A percentile compares a stretch with the other conserved stretches of the same genome.
These are phyloP conservation scores for Maudiozyma bulderi DNA, from an alignment of 805 yeast species.

Conservation along the genomic window DNA sequence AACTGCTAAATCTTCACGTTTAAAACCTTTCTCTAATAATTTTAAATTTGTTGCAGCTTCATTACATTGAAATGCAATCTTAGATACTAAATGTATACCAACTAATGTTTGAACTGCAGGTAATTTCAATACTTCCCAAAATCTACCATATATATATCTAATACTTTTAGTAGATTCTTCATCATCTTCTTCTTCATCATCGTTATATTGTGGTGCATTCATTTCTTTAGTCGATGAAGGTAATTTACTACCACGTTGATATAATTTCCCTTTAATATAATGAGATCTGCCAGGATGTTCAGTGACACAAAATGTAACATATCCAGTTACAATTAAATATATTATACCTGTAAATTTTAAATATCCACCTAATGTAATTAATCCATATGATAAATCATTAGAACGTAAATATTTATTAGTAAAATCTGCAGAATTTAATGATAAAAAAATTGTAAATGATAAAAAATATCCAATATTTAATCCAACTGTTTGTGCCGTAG, in stretches of 20 bases:
- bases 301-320: slow-evolving; percentile 48
- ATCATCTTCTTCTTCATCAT: slow-evolving; percentile 25
- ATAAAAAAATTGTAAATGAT: slow-evolving; percentile 83
- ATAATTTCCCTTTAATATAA: slow-evolving; percentile 18
- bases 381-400: slow-evolving; percentile 46
- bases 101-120: slow-evolving; percentile 68
- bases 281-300: slow-evolving; percentile 52
- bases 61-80: slow-evolving; percentile 89
- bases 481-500: slow-evolving; percentile 96
- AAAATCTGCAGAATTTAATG: slow-evolving; percentile 85
- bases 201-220: slow-evolving; percentile 10
- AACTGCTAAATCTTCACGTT: slow-evolving; percentile 87
- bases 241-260: slow-evolving; percentile 4
- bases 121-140: slow-evolving; percentile 59
- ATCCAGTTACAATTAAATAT: slow-evolving; percentile 57
- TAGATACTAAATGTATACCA: slow-evolving; percentile 65
- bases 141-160: slow-evolving; percentile 48
- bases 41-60: slow-evolving; percentile 93
- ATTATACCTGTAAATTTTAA: slow-evolving; percentile 67
- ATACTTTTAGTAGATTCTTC: slow-evolving; percentile 30
- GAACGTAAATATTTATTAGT: slow-evolving; percentile 74
- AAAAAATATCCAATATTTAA: slow-evolving; percentile 86
- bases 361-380: slow-evolving; percentile 65
- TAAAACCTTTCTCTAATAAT: slow-evolving; percentile 79
- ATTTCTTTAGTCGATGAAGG: slow-evolving; percentile 6